Conservation (phyloP, 352 stramenopile species). For the Phytophthora meadii region DNA sequence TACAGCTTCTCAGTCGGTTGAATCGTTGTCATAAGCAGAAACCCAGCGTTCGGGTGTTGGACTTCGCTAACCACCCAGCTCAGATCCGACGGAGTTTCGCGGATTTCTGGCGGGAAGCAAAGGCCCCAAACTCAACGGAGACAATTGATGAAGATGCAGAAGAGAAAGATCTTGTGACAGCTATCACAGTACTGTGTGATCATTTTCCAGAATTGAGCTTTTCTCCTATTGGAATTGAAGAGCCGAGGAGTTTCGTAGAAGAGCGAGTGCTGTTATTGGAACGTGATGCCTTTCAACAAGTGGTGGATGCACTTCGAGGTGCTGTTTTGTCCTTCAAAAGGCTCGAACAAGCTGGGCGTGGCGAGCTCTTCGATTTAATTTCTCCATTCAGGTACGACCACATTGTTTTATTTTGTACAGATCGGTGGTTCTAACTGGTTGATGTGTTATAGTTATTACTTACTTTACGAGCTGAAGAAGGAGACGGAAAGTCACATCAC, state of each 20-base stretch:
- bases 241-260: conserved; percentile 35
- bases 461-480: conserved; percentile 53
- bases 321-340: conserved; percentile 37
- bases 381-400: conserved; percentile 45
- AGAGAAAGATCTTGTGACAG: conserved; percentile 42
- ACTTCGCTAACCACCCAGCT: conserved; percentile 79
- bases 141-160: conserved; percentile 40
- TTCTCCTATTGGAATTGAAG: conserved; percentile 21
- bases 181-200: conserved; percentile 51
- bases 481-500: conserved; percentile 44
- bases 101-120: conserved; percentile 58
- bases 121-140: conserved; percentile 19
- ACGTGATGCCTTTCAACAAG: conserved; percentile 66
- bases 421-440: conserved; percentile 2
- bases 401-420: background rate
- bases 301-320: conserved; percentile 49
- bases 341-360: conserved; percentile 25
- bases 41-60: conserved; percentile 53
- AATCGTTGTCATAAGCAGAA: conserved; percentile 77
- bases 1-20: conserved; percentile 85
- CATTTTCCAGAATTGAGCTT: conserved; percentile 44
- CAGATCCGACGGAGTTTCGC: conserved; percentile 66
- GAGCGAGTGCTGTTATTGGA: conserved; percentile 47
- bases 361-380: conserved; percentile 23
- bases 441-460: conserved; percentile 32